Percentiles rank a stretch among this genome's conserved stretches.
Evolutionary conservation across 345 rosid genomes (phyloP).

Genomic region (Cardamine occulta): DNA sequence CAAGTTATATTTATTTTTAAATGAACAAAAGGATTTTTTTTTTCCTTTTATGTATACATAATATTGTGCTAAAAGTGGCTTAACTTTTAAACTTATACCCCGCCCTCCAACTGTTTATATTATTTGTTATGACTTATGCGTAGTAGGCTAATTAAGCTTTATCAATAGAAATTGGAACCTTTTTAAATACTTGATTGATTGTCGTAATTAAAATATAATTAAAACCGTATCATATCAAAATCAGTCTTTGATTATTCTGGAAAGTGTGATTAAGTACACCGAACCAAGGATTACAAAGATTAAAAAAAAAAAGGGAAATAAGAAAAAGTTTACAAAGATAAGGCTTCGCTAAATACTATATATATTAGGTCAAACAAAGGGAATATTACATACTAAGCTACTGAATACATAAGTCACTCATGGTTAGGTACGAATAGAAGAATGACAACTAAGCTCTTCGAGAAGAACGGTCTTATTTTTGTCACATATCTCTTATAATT

Average conservation of each 20-base stretch:
- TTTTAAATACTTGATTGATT: not conserved
- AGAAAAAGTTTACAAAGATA: conserved; percentile 34
- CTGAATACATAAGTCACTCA: conserved; percentile 14
- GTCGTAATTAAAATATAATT: not conserved
- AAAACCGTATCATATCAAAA: conserved; percentile 31
- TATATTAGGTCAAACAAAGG: conserved; percentile 39
- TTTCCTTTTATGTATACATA: not conserved
- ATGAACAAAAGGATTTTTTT: not conserved
- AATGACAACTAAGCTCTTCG: conserved; percentile 21
- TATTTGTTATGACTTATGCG: not conserved
- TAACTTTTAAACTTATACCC: conserved; percentile 14
- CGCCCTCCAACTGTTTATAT: conserved; percentile 10
- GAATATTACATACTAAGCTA: conserved; percentile 23
- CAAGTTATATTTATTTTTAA: not conserved
- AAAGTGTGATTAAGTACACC: conserved; percentile 41
- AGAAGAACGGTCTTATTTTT: conserved; percentile 24
- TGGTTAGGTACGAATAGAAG: conserved; percentile 14
- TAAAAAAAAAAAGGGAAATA: conserved; percentile 14
- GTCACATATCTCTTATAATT: conserved; percentile 1
- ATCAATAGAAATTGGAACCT: not conserved
- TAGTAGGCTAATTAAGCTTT: conserved; percentile 33
- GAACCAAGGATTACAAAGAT: conserved; percentile 30
- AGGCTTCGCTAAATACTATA: conserved; percentile 40
- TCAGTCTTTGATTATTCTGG: conserved; percentile 11
- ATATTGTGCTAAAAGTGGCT: conserved; percentile 14